These are phyloP conservation scores for Zygosaccharomyces pseudobailii DNA, from an alignment of 1,139 yeast genomes.

Conservation along the genomic window DNA sequence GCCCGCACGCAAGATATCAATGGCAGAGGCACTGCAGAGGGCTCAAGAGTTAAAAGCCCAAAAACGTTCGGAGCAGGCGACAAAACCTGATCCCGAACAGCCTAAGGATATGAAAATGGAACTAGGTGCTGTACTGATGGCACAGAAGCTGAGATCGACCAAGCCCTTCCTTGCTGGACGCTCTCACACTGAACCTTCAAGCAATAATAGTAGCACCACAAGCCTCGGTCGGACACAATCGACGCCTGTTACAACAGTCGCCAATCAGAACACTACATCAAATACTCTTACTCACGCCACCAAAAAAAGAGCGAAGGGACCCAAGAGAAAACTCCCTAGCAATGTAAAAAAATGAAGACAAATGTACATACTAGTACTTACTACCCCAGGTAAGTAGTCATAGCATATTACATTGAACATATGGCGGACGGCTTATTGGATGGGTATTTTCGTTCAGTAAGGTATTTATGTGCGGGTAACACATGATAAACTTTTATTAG, in stretches of 20 bases:
- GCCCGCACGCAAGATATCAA: slow-evolving; percentile 28
- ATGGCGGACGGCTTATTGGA: not conserved
- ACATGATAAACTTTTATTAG: not conserved
- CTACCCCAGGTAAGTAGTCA: not conserved
- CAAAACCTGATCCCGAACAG: not conserved
- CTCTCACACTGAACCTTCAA: not conserved
- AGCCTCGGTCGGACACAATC: not conserved
- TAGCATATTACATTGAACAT: not conserved
- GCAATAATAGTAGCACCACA: not conserved
- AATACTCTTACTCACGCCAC: slow-evolving; percentile 50
- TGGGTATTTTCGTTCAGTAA: not conserved
- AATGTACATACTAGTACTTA: not conserved
- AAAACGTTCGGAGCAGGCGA: slow-evolving; percentile 3
- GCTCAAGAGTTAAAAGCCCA: slow-evolving; percentile 25
- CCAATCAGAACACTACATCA: slow-evolving; percentile 39
- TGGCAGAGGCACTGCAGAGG: slow-evolving; percentile 33
- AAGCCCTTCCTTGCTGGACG: not conserved
- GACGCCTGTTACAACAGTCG: not conserved
- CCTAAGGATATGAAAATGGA: slow-evolving; percentile 2
- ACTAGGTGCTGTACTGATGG: slow-evolving; percentile 12
- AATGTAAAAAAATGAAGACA: slow-evolving; percentile 4
- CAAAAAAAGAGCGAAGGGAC: slow-evolving; percentile 66
- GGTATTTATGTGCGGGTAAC: too few relatives aligned
- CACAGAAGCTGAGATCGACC: slow-evolving; percentile 1
- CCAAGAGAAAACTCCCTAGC: slow-evolving; percentile 62